Base-by-base conservation (phyloP, 1,139 yeast genomes). In the Geotrichum carabidarum region DNA sequence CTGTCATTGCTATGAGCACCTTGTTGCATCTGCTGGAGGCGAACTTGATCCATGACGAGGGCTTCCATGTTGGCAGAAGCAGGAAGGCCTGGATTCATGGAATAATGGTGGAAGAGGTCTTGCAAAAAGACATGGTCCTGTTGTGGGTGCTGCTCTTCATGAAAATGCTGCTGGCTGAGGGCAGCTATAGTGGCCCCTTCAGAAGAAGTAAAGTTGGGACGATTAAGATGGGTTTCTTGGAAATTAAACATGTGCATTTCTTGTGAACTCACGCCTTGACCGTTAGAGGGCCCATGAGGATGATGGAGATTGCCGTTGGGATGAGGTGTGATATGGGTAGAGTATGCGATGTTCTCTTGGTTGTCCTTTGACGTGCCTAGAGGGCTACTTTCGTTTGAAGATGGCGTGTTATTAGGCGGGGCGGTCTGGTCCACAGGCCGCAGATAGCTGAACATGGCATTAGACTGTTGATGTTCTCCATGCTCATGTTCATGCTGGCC, bases 101-200 rank as follows among this genome's bases (percentile, higher is more conserved):
- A 44, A 12, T 52, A 47, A 27, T 48, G 51, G 9, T 54, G 51
- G 38, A 51, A 51, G 1, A 52, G 46, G 9, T 51, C 54, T 27
- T 43, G 43, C 8, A 48, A 17, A 27, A 52, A 34, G 43, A 22
- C 40, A 30, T 37, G 32, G 27, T n/a, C 35, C 9, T 18, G 18
- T 37, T 38, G 32, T 6, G 18, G 35, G 32, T 27, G 27, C 27
- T 27, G 27, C 27, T 22, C 27, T 22, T 22, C 27, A 22, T 22
- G 27, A 22, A 22, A 22, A 11, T 34, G 12, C 14, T 11, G 12
- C 37, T 34, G 37, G 37, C 12, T 34, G 37, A 34, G 37, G 14
- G 27, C 27, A 22, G 27, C 27, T 22, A 22, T 22, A 22, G 27
- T 34, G 37, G 14, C 14, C 37, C 37, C 12, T 34, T 11, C 37